These are phyloP conservation scores for Aspergillus bertholletiae DNA, from an alignment of 495 filamentous ascomycete species.

Conservation along the genomic window DNA sequence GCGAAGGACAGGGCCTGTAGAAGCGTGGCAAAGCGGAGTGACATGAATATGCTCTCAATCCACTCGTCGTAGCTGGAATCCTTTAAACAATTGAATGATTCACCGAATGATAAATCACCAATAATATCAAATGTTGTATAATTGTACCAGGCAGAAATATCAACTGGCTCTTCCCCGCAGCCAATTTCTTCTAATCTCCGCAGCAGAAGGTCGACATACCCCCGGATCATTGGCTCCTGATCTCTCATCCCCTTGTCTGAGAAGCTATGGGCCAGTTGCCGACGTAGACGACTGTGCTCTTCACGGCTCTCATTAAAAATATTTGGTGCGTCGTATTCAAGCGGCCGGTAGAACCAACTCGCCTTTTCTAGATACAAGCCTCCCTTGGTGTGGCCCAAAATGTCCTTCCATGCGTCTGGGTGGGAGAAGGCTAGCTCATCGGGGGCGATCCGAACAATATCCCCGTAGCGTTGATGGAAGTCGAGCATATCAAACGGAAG, in stretches of 20 bases:
- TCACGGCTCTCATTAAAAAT: conserved; percentile 29
- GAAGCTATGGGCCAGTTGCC: conserved; percentile 52
- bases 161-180: conserved; percentile 20
- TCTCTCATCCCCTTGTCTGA: conserved; percentile 42
- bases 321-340: conserved; percentile 10
- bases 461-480: conserved; percentile 49
- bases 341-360: conserved; percentile 16
- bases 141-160: conserved; percentile 54
- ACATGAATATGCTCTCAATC: conserved; percentile 47
- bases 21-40: conserved; percentile 23
- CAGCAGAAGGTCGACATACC: conserved; percentile 46
- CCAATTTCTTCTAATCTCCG: conserved; percentile 32
- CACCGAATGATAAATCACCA: conserved; percentile 57
- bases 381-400: conserved; percentile 43
- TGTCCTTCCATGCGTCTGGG: conserved; percentile 53
- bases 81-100: conserved; percentile 55
- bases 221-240: conserved; percentile 42
- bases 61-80: conserved; percentile 49
- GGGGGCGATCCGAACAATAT: conserved; percentile 50
- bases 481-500: conserved; percentile 37
- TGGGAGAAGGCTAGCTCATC: conserved; percentile 47
- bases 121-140: conserved; percentile 62
- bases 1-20: conserved; percentile 33
- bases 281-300: conserved; percentile 39
- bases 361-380: conserved; percentile 17